Evolutionary conservation across 768 basidiomycete genomes (phyloP), one percentile per base, ranked within the genome.

Genomic region (Botryobasidium botryosum): DNA sequence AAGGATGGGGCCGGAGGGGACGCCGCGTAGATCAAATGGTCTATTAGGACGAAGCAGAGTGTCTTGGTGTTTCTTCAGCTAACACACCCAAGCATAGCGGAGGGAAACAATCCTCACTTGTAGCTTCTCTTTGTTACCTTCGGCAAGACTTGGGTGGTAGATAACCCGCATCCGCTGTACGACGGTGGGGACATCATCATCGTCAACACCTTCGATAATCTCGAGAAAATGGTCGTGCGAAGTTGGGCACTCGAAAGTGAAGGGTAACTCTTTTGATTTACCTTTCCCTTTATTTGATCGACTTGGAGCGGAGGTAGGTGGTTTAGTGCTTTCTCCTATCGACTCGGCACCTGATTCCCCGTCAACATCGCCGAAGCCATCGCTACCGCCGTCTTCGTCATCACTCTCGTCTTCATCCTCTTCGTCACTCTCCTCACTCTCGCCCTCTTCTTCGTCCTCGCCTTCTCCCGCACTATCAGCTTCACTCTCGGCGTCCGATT

Each of bases 201-300:
- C 81, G 13, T 73, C 67, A 15, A 90, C 59, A 32, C 68, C 69
- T 17, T 79, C 72, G 2, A 96, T 57, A 13, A 92, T 79, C 20
- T 79, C 73, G n/a, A 92, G 68, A 52, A 97, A 82, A 47, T 92
- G 87, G 37, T 85, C 83, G 53, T 97, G 90, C 8, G 66, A 75
- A 13, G 70, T 60, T 0, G 94, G 94, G 55, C 88, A 92, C 35
- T 82, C 70, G 60, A 96, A 97, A 1, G 86, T 96, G 59, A 74
- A 99, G 0, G 94, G 94, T 3, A 97, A 68, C 46, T 87, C 85
- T 33, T 53, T 55, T 1, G 56, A 49, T 25, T 40, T 48, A 37
- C 26, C 43, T 42, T 38, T 24, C 59, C 50, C 53, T 61, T 60
- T 13, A 50, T 50, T 49, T 29, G 35, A 13, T 26, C 13, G 26